Percentiles rank a stretch among this genome's conserved stretches.
These are phyloP conservation scores for Setaria italica DNA, from an alignment of 202 grass and related monocot genomes.

Conservation along the genomic window DNA sequence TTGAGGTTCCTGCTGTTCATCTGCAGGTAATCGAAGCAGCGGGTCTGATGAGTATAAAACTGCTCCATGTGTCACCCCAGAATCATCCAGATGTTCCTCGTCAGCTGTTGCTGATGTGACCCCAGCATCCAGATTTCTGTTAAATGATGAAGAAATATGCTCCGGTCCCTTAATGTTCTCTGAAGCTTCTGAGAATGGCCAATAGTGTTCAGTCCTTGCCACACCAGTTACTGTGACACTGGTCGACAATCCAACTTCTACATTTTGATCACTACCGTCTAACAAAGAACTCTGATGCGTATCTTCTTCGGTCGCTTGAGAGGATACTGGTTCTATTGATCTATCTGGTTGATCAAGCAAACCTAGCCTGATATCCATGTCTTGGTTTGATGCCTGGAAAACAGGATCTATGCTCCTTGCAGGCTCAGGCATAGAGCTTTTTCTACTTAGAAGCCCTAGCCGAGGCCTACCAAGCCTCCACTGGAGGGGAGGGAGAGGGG, in stretches of 20 bases:
- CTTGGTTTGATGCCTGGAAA: conserved; percentile 39
- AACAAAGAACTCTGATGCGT: conserved; percentile 35
- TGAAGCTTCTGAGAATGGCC: conserved; percentile 32
- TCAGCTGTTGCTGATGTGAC: conserved; percentile 23
- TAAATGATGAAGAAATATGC: conserved; percentile 20
- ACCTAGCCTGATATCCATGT: conserved; percentile 25
- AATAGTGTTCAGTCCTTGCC: conserved; percentile 44
- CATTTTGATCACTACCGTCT: conserved; percentile 51
- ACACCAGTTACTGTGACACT: conserved; percentile 31
- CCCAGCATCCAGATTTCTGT: conserved; percentile 16
- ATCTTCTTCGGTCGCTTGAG: conserved; percentile 31
- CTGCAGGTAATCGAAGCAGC: conserved; percentile 11
- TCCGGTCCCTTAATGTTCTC: conserved; percentile 35
- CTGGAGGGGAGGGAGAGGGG: conserved; percentile 88
- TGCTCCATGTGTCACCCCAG: conserved; percentile 6
- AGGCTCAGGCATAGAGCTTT: conserved; percentile 39
- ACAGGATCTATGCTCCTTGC: conserved; percentile 35
- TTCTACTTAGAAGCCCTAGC: conserved; percentile 46
- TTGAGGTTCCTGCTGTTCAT: conserved; percentile 39
- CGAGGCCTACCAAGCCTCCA: conserved; percentile 82
- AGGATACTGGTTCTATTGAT: conserved; percentile 39
- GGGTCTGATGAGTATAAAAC: not conserved
- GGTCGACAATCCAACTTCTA: conserved; percentile 20
- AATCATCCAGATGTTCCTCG: conserved; percentile 35
- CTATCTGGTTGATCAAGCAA: conserved; percentile 30